phyloP scores from a whole-genome alignment of 192 early-diverging fungal genomes.

The Linderina pennispora region DNA sequence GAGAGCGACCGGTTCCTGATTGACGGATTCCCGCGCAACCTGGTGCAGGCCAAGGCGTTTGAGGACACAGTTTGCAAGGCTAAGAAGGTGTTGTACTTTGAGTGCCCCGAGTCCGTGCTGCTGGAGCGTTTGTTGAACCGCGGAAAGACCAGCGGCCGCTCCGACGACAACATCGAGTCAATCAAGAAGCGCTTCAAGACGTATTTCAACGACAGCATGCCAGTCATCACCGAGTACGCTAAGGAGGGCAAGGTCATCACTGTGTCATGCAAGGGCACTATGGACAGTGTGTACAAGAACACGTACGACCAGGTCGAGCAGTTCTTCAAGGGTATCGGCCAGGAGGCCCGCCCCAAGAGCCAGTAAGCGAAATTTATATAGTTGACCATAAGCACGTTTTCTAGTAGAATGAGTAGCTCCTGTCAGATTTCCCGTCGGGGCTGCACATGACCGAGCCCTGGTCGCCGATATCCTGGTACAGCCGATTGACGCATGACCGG shows the following conservation, averaged over 20 bases:
- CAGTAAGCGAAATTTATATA: not conserved
- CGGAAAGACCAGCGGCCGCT: constrained; percentile 88
- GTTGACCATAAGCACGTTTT: not conserved
- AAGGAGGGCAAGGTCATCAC: constrained; percentile 74
- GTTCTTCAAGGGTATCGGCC: constrained; percentile 36
- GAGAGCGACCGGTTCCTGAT: constrained; percentile 77
- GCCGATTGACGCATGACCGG: constrained; percentile 48
- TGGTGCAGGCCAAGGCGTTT: constrained; percentile 92
- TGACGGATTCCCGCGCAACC: constrained; percentile 93
- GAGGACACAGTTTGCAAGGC: constrained; percentile 75
- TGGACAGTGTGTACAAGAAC: constrained; percentile 62
- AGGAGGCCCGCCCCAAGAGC: constrained; percentile 1
- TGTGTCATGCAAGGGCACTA: constrained; percentile 57
- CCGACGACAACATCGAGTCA: constrained; percentile 93
- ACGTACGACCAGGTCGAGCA: constrained; percentile 43
- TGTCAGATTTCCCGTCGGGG: too few species aligned
- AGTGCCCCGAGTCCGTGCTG: constrained; percentile 92
- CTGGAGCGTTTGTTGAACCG: constrained; percentile 85
- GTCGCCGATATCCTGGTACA: constrained; percentile 55
- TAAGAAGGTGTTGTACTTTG: constrained; percentile 84
- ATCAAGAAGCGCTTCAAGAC: constrained; percentile 93
- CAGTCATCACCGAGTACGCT: constrained; percentile 81
- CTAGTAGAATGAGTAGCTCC: too few species aligned
- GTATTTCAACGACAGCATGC: constrained; percentile 81
- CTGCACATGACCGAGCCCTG: not conserved